A percentile compares a stretch with the other conserved stretches of the same genome.
phyloP scores from a whole-genome alignment of 2,329 filamentous ascomycete genomes.

The Epichloe brachyelytri region DNA sequence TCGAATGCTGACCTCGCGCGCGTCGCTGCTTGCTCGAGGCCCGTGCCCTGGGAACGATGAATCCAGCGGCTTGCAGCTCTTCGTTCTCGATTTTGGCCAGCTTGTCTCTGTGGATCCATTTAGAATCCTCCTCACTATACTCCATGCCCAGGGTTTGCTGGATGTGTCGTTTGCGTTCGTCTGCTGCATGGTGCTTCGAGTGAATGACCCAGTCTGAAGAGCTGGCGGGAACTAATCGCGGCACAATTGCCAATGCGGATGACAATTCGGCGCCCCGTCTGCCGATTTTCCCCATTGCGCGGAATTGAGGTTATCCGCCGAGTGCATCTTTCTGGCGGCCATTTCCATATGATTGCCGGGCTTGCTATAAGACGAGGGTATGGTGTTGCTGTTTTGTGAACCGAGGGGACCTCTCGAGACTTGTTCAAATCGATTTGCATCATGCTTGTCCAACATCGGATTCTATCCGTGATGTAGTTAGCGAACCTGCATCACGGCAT shows the following conservation, averaged over 20 bases:
- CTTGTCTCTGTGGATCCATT: constrained; percentile 82
- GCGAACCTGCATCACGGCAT: neutral
- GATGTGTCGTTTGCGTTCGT: constrained; percentile 15
- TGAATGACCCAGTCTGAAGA: constrained; percentile 8
- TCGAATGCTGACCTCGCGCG: constrained; percentile 6
- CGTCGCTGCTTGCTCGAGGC: constrained; percentile 36
- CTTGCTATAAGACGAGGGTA: constrained; percentile 10
- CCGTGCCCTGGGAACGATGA: constrained; percentile 43
- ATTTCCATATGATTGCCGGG: constrained; percentile 13
- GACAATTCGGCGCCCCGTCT: constrained; percentile 12
- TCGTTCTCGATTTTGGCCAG: constrained; percentile 68
- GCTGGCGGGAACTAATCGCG: constrained; percentile 10
- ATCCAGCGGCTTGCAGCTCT: constrained; percentile 68
- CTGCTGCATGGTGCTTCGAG: constrained; percentile 11
- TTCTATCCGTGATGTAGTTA: constrained; percentile 4
- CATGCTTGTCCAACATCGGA: constrained; percentile 5
- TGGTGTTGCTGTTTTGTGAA: constrained; percentile 15
- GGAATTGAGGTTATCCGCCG: constrained; percentile 20
- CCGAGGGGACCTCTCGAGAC: constrained; percentile 9
- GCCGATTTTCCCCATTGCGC: constrained; percentile 12
- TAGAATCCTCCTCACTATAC: constrained; percentile 44
- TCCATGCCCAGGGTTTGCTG: constrained; percentile 14
- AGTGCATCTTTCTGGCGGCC: constrained; percentile 23
- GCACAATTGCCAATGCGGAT: constrained; percentile 14
- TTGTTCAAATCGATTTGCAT: constrained; percentile 5